Evolutionary conservation across 2,329 filamentous ascomycete genomes (phyloP), one percentile per base, ranked within the genome.

Genomic region (Epichloe baconii): DNA sequence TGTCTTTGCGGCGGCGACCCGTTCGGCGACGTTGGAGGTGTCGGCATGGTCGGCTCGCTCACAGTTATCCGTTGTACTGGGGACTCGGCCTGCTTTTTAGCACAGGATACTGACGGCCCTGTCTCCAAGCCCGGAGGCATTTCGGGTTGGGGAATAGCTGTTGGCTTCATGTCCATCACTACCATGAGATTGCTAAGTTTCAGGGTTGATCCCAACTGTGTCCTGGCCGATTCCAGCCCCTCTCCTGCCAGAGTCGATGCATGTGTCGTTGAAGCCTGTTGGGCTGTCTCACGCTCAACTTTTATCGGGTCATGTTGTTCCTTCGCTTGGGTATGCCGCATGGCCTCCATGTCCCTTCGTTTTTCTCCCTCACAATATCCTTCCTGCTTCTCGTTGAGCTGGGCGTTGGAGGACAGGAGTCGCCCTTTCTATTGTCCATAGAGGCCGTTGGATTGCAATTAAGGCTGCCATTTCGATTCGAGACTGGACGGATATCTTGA

Each of bases 341-440:
- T 54, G 4, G 65, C 38, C 51, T 71, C 68, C 52, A 72, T 62
- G 36, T 72, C 70, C 15, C 68, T 62, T 48, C 62, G 61, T 53
- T 70, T 71, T 64, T 65, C 17, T 70, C 66, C 21, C 64, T 65
- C 5, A 72, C 70, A 44, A 61, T 64, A 5, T 71, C 68, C 17
- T 61, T 61, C 15, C 69, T 66, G 42, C 59, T 68, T 35, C 62
- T 58, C 5, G 59, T 51, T 14, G 62, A 62, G 10, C 42, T 53
- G 5, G 55, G 49, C n/a, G 54, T 52, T 5, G 57, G 52, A 1
- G 59, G 57, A 2, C 45, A 50, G 49, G 56, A 53, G 45, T 47
- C 51, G 11, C 51, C 53, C 31, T 55, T 36, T 36, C 49, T 55
- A 17, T 52, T 57, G 5, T 58, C 56, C 15, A 47, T n/a, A 8